A percentile compares a stretch with the other conserved stretches of the same genome.
Conservation (phyloP, 305 asterid genomes). For the Fraxinus ornus region DNA sequence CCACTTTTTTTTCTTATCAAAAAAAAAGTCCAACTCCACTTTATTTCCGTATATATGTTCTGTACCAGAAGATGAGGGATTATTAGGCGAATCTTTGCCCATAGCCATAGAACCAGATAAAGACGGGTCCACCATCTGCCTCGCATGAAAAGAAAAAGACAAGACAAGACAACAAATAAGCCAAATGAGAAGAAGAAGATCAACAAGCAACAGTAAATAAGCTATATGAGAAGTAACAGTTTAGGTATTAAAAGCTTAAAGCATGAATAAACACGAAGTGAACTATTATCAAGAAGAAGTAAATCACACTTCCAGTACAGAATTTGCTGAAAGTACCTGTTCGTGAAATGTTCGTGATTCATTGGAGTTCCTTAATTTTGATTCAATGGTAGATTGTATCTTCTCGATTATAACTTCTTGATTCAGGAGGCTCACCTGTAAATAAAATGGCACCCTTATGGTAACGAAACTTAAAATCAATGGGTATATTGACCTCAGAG, state of each 20-base stretch:
- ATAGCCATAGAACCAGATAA: conserved; percentile 39
- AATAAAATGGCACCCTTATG: not conserved
- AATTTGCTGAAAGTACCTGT: conserved; percentile 56
- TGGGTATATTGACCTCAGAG: too few species aligned
- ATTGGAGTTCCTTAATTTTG: conserved; percentile 75
- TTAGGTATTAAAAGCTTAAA: not conserved
- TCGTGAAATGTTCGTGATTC: conserved; percentile 83
- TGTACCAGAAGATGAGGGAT: conserved; percentile 57
- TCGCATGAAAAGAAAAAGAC: not conserved
- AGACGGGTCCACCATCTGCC: conserved; percentile 59
- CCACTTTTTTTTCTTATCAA: too few species aligned
- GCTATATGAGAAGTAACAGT: not conserved
- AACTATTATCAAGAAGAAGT: conserved; percentile 7
- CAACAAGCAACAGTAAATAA: not conserved
- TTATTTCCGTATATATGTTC: not conserved
- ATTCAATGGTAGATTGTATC: conserved; percentile 78
- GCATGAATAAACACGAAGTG: not conserved
- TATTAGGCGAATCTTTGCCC: conserved; percentile 47
- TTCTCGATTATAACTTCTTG: conserved; percentile 85
- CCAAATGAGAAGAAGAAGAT: conserved; percentile 1
- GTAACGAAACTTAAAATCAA: not conserved
- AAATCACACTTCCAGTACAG: conserved; percentile 5
- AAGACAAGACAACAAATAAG: not conserved
- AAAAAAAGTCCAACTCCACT: not conserved
- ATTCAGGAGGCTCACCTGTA: conserved; percentile 91